A percentile compares a stretch with the other conserved stretches of the same genome.
phyloP scores from a whole-genome alignment of 2,329 filamentous ascomycete species.

The Beauveria sp. region DNA sequence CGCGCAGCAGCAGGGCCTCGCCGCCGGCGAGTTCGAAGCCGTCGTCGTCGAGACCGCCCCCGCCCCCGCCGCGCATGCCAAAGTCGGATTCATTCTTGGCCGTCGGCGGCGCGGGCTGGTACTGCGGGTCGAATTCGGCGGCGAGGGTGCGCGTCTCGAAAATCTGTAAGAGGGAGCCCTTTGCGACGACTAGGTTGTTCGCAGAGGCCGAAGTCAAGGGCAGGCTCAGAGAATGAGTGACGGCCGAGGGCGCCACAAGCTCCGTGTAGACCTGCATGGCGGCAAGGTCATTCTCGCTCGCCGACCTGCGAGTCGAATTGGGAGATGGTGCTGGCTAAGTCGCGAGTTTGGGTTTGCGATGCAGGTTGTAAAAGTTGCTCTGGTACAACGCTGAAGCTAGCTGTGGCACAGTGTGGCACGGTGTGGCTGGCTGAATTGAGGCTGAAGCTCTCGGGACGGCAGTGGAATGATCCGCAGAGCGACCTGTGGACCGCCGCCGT shows the following conservation, averaged over 20 bases:
- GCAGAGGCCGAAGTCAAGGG: slow-evolving; percentile 69
- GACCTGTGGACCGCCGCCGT: not conserved
- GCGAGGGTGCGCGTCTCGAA: slow-evolving; percentile 66
- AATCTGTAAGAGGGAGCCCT: slow-evolving; percentile 86
- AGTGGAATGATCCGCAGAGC: slow-evolving; percentile 4
- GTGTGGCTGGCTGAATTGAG: not conserved
- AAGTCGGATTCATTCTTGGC: slow-evolving; percentile 38
- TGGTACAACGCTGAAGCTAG: not conserved
- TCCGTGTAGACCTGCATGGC: slow-evolving; percentile 97
- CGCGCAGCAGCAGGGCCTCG: slow-evolving; percentile 53
- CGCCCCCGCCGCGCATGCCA: slow-evolving; percentile 35
- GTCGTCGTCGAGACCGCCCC: slow-evolving; percentile 45
- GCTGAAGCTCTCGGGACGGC: slow-evolving; percentile 6
- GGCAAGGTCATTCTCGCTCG: slow-evolving; percentile 27
- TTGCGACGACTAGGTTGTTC: slow-evolving; percentile 83
- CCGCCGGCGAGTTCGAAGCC: slow-evolving; percentile 55
- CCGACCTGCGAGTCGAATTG: slow-evolving; percentile 16
- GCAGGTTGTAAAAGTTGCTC: not conserved
- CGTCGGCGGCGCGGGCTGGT: slow-evolving; percentile 23
- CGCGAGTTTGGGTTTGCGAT: not conserved
- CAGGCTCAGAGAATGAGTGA: slow-evolving; percentile 76
- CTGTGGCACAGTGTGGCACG: not conserved
- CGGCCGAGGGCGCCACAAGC: slow-evolving; percentile 85
- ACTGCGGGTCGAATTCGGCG: slow-evolving; percentile 50
- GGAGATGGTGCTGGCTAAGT: not conserved